Percentiles rank a stretch among this genome's conserved stretches.
phyloP scores from a whole-genome alignment of 192 early-diverging fungal genomes.

The Coemansia sp. region DNA sequence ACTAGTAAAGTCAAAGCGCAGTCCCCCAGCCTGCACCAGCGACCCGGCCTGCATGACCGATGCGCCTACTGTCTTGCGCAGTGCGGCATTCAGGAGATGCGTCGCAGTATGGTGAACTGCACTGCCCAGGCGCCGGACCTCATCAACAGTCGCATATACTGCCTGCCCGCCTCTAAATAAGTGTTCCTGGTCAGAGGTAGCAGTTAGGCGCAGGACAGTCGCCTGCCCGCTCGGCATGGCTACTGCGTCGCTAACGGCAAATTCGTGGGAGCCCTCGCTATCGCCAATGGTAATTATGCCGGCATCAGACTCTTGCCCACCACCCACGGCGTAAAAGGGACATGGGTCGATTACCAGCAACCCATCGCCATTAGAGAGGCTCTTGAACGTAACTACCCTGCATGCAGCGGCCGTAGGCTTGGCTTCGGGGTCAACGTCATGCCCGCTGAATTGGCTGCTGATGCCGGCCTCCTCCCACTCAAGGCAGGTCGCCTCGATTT shows the following conservation, averaged over 20 bases:
- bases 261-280: conserved; percentile 62
- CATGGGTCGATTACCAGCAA: conserved; percentile 85
- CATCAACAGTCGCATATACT: conserved; percentile 77
- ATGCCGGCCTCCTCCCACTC: conserved; percentile 75
- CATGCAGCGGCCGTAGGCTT: conserved; percentile 63
- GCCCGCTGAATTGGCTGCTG: conserved; percentile 82
- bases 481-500: conserved; percentile 80
- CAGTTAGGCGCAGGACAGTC: conserved; percentile 84
- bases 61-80: conserved; percentile 75
- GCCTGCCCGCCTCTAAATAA: conserved; percentile 62
- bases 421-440: conserved; percentile 68
- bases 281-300: conserved; percentile 78
- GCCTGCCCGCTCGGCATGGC: conserved; percentile 68
- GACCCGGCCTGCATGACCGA: conserved; percentile 92
- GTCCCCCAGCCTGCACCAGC: conserved; percentile 83
- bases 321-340: conserved; percentile 94
- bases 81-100: conserved; percentile 92
- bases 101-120: conserved; percentile 97
- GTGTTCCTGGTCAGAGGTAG: conserved; percentile 75
- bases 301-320: conserved; percentile 93
- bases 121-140: conserved; percentile 80
- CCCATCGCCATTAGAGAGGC: conserved; percentile 53
- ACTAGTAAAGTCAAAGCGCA: conserved; percentile 95
- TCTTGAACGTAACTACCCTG: conserved; percentile 28
- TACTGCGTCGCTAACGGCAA: conserved; percentile 69